Conservation (phyloP, 2,329 filamentous ascomycete genomes). For the Claviceps citrina region DNA sequence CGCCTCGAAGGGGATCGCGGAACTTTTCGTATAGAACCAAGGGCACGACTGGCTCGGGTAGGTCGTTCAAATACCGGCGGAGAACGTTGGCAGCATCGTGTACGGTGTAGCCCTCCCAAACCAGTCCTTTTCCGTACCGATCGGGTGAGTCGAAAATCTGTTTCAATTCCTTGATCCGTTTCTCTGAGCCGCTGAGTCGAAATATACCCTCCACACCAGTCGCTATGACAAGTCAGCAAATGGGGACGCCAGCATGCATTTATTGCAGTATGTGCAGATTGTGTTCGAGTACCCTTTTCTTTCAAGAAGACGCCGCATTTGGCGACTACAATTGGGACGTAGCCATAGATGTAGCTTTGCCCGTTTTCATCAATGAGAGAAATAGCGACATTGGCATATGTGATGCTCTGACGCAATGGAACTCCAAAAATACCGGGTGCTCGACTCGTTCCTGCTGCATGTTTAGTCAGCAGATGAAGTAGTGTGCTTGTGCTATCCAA, state of each 20-base stretch:
- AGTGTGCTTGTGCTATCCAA: no score
- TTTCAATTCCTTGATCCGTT: conserved; percentile 94
- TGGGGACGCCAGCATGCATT: neutral
- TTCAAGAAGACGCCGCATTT: conserved; percentile 97
- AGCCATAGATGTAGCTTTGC: conserved; percentile 94
- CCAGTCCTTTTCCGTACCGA: conserved; percentile 86
- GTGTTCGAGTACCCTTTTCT: conserved; percentile 64
- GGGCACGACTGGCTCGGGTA: conserved; percentile 92
- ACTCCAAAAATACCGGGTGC: conserved; percentile 82
- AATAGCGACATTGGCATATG: conserved; percentile 95
- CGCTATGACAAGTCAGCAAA: conserved; percentile 37
- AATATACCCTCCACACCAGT: conserved; percentile 95
- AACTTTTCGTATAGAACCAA: conserved; percentile 86
- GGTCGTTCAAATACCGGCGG: conserved; percentile 84
- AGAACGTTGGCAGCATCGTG: conserved; percentile 97
- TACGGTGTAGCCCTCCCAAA: conserved; percentile 95
- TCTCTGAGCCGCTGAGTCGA: conserved; percentile 86
- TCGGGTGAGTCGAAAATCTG: conserved; percentile 85
- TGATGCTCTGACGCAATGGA: conserved; percentile 83
- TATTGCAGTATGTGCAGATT: neutral
- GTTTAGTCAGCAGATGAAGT: neutral
- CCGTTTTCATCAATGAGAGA: conserved; percentile 86
- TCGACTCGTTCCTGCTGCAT: conserved; percentile 24
- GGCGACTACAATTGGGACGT: conserved; percentile 93
- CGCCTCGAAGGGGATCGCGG: conserved; percentile 60